Base-by-base conservation (phyloP, 805 yeast species). In the Candida quercuum region DNA sequence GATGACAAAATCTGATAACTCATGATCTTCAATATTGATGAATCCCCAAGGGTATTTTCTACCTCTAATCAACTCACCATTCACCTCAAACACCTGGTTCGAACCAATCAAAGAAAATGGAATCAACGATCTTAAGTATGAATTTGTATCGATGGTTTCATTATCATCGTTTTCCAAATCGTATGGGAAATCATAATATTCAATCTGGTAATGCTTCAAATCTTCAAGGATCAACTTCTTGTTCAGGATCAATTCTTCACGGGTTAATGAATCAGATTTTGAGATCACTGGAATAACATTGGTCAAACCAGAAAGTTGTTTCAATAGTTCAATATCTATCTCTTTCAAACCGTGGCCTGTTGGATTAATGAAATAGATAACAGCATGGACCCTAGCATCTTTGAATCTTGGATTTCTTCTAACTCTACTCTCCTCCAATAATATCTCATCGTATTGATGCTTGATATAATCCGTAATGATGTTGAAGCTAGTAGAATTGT, bases 231-330 rank as follows among this genome's bases (percentile, higher is more conserved):
- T 80, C 54, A 87, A 69, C 50, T 68, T 71, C 57, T 88, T 88
- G 65, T 87, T 87, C 45, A 78, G 60, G 48, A 71, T 71, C 45
- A 87, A 64, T 66, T 88, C 97, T 40, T 77, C 83, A 47, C 75
- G 80, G 10, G 95, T 83, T 51, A 88, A 69, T 15, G 95, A 80
- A 61, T 88, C 97, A 16, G 93, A 74, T 62, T 88, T 88, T 53
- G 89, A 78, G 50, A 88, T 78, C 37, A 88, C 76, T 13, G 97
- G 97, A 41, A 88, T 78, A 56, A 88, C 74, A 57, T 88, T 88
- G 41, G 82, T 94, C 51, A 86, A 77, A 38, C 78, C 77, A 45
- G 87, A 87, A 41, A 89, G 71, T 54, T 77, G 75, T 56, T 76
- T 81, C 81, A 88, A 80, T 52, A 87, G 73, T 49, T 74, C 79